Evolutionary conservation across 2,329 filamentous ascomycete genomes (phyloP), one percentile per base, ranked within the genome.

Genomic region (Fusarium sp.): DNA sequence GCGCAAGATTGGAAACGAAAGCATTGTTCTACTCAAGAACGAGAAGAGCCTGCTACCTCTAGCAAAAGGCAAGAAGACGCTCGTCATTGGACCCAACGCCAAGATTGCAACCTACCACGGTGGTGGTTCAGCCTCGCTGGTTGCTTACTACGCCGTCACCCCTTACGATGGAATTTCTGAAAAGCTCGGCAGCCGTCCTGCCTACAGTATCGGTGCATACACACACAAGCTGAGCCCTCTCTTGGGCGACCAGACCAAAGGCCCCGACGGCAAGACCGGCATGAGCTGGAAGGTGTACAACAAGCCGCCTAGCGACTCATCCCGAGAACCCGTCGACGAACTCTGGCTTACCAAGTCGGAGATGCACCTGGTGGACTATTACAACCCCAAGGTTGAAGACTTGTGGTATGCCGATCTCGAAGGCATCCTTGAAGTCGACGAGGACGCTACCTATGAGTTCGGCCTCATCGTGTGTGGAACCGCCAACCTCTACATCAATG

Each of bases 1-100:
- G 19, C 82, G 90, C 15, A 80, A 82, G 49, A 80, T 90, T 21
- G 88, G 88, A 15, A 83, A 86, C 5, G 88, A 92, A 70, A 86
- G 86, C 4, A 86, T 91, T 9, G 89, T 92, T 2, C 79, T 93
- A 11, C 77, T 93, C 44, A 92, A 92, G 76, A 93, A 93, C 63
- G 82, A 91, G 11, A 81, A 82, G 33, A 78, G 78, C 13, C 72
- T 88, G 0, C 78, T 93, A 1, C 90, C 90, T 1, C 73, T 89
- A 4, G 82, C 82, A 31, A 88, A 86, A 67, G 78, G 84, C 35
- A 87, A 85, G 67, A 87, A 85, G 65, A 85, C 83, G 0, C 77
- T 85, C 19, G 75, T 87, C 27, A 77, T 87, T 27, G 84, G 84
- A 0, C 84, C 84, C 14, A 86, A 86, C 61, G 82, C 84, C 9